Base-by-base conservation (phyloP, 306 rosid genomes). In the Cucurbita moschata region DNA sequence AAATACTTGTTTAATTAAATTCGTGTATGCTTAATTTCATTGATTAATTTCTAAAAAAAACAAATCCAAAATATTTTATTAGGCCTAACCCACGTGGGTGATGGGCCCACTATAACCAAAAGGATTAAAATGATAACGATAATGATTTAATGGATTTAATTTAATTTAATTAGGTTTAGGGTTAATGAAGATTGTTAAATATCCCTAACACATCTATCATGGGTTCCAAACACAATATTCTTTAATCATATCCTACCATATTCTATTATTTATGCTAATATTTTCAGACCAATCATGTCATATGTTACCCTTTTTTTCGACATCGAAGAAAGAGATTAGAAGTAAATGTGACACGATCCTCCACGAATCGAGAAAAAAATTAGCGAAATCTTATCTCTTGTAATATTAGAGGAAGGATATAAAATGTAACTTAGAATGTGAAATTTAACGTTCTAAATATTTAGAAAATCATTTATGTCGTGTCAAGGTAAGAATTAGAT, bases 131-230 rank as follows among this genome's bases (percentile, higher is more conserved):
- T 12, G 73, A 46, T 12, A 47, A 68, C 47, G n/a, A 68, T 68
- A 47, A 68, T 68, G n/a, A 68, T 68, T 46, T 68, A 44, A 68
- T 68, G 73, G 73, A 23, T 68, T 64, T 64, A 64, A 43, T 43
- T 43, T 51, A 50, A 44, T 43, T 43, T 51, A 50, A 44, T 44
- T 67, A 44, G 73, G 38, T 67, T 67, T 67, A 40, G 55, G 71
- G 19, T 67, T 46, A 47, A 46, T 67, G 26, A 46, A 67, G 40
- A 46, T 13, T 12, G 40, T 21, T 6, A 68, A 43, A 47, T 68
- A 13, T 4, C 18, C 40, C 23, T 68, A 64, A 7, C 55, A 67
- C 55, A 67, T 67, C 55, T 6, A 67, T 67, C 19, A 47, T 67
- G 73, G 56, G 7, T 67, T 43, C 0, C 4, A 44, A 67, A 67